These are phyloP conservation scores for Parastagonospora avenae DNA, from an alignment of 2,329 filamentous ascomycete genomes.

Conservation along the genomic window DNA sequence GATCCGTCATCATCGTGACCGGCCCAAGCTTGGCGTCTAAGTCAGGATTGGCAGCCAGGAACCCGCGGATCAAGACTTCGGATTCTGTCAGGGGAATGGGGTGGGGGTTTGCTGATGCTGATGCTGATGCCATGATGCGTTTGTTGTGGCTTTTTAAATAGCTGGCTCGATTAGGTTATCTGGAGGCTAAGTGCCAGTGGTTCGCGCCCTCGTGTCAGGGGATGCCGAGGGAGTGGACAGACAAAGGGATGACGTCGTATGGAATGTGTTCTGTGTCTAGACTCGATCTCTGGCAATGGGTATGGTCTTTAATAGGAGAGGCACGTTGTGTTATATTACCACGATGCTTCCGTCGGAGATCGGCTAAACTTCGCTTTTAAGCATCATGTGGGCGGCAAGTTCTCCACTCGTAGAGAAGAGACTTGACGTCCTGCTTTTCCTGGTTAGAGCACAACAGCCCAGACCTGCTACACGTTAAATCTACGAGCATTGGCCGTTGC, in stretches of 20 bases:
- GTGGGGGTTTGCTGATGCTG: conserved; percentile 24
- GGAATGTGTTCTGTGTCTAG: not conserved
- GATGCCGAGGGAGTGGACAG: conserved; percentile 1
- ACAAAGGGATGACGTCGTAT: not conserved
- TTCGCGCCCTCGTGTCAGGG: not conserved
- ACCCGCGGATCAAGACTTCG: conserved; percentile 39
- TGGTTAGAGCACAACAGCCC: conserved; percentile 22
- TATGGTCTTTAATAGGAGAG: not conserved
- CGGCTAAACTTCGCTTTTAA: conserved; percentile 34
- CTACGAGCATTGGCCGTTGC: not conserved
- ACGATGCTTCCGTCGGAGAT: conserved; percentile 30
- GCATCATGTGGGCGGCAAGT: conserved; percentile 27
- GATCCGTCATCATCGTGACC: conserved; percentile 45
- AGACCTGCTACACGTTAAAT: not conserved
- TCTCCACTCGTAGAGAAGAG: conserved; percentile 16
- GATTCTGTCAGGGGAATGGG: conserved; percentile 38
- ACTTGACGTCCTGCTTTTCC: conserved; percentile 34
- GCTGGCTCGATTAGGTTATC: conserved; percentile 3
- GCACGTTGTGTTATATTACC: conserved; percentile 23
- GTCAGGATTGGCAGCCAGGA: conserved; percentile 40
- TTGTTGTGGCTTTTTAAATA: conserved; percentile 6
- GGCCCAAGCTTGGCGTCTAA: conserved; percentile 34
- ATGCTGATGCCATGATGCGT: conserved; percentile 9
- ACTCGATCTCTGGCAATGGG: not conserved
- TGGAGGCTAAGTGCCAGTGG: conserved; percentile 4